A percentile compares a stretch with the other conserved stretches of the same genome.
These are phyloP conservation scores for Cardamine resedifolia DNA, from an alignment of 345 rosid species.

Conservation along the genomic window DNA sequence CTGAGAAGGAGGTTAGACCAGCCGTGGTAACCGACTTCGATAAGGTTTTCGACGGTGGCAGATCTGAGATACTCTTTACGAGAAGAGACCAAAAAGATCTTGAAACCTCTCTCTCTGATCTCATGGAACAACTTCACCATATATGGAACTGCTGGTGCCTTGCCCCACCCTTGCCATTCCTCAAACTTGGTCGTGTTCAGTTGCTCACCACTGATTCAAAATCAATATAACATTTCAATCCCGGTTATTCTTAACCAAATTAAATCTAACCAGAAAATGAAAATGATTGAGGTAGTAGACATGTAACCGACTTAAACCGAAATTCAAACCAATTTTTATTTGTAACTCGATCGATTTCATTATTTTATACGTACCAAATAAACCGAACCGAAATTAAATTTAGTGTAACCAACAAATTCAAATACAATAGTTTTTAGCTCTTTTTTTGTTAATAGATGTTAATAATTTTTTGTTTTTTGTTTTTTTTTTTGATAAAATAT, in stretches of 20 bases:
- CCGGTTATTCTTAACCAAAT: neutral
- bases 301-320: neutral
- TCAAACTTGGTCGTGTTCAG: constrained; percentile 56
- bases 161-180: constrained; percentile 64
- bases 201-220: constrained; percentile 60
- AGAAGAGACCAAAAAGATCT: constrained; percentile 77
- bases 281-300: neutral
- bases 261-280: neutral
- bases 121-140: constrained; percentile 58
- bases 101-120: constrained; percentile 62
- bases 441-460: too few relatives aligned
- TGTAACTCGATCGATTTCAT: too few relatives aligned
- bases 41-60: constrained; percentile 76
- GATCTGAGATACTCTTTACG: constrained; percentile 73
- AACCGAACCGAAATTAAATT: too few relatives aligned
- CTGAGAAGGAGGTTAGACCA: constrained; percentile 73
- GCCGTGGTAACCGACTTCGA: constrained; percentile 73
- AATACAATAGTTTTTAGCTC: too few relatives aligned
- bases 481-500: too few relatives aligned
- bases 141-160: constrained; percentile 69
- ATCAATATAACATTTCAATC: constrained; percentile 21
- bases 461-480: too few relatives aligned
- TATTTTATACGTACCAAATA: too few relatives aligned
- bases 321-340: neutral
- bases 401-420: too few relatives aligned